phyloP scores from a whole-genome alignment of 2,329 filamentous ascomycete genomes.

The Trichoderma hamatum region DNA sequence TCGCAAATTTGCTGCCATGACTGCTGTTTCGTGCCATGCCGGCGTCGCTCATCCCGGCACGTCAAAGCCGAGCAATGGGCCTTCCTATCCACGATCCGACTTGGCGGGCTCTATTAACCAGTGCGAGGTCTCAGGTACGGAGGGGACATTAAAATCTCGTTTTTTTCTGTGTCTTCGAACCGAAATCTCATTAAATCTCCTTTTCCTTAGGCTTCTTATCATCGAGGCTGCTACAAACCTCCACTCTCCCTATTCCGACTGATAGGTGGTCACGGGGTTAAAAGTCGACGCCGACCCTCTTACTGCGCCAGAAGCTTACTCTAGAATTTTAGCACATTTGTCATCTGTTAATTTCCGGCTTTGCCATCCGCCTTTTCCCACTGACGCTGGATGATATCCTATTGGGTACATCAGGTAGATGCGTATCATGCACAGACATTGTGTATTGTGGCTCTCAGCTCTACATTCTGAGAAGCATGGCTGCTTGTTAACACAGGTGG shows the following conservation, averaged over 20 bases:
- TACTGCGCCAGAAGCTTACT: neutral
- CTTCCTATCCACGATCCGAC: conserved; percentile 13
- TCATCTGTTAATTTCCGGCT: conserved; percentile 1
- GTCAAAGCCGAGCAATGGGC: conserved; percentile 3
- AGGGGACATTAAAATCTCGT: neutral
- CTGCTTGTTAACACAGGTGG: neutral
- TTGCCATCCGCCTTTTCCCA: neutral
- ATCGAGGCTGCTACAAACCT: neutral
- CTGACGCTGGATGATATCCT: neutral
- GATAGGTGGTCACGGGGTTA: neutral
- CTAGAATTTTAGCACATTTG: neutral
- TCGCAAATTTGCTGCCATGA: neutral
- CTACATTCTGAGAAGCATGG: neutral
- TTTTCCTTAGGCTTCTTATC: neutral
- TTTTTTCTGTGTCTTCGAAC: neutral
- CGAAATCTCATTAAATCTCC: neutral
- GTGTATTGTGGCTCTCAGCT: neutral
- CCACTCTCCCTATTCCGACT: conserved; percentile 4
- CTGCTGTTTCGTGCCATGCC: conserved; percentile 9
- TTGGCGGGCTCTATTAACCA: conserved; percentile 3
- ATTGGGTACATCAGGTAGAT: neutral
- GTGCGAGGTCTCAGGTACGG: neutral
- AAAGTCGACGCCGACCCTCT: neutral
- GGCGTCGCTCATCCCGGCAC: conserved; percentile 20
- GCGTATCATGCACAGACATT: neutral